These are phyloP conservation scores for Blastocystis sp. DNA, from an alignment of 352 stramenopile species.

Conservation along the genomic window DNA sequence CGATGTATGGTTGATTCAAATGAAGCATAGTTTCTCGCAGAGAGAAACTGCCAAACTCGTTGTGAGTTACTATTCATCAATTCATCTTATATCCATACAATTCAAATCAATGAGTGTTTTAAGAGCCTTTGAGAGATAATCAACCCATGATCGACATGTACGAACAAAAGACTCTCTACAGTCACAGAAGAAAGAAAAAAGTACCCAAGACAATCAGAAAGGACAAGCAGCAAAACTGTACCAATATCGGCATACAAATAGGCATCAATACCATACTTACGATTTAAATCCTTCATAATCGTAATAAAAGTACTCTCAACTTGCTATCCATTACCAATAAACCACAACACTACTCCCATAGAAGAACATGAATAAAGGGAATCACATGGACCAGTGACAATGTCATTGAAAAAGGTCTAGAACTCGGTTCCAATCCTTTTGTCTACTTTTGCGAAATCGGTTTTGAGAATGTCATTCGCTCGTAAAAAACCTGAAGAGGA, in stretches of 20 bases:
- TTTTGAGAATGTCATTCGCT: constrained; percentile 53
- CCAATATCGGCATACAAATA: constrained; percentile 51
- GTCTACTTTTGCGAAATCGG: constrained; percentile 28
- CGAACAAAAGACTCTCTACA: constrained; percentile 24
- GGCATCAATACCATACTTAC: constrained; percentile 38
- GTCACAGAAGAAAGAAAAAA: neutral
- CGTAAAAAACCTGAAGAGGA: neutral
- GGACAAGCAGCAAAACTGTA: constrained; percentile 41
- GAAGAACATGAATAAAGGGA: neutral
- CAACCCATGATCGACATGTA: constrained; percentile 7
- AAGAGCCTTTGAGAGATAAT: constrained; percentile 40
- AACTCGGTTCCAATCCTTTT: neutral
- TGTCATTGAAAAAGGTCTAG: constrained; percentile 59
- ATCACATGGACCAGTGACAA: neutral
- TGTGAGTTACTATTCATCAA: constrained; percentile 28
- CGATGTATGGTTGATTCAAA: constrained; percentile 46
- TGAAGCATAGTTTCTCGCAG: constrained; percentile 44
- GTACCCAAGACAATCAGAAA: constrained; percentile 51
- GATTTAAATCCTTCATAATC: neutral
- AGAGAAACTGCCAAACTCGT: constrained; percentile 37
- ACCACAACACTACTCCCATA: neutral
- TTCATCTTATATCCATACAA: neutral
- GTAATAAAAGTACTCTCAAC: neutral
- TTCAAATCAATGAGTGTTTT: constrained; percentile 47
- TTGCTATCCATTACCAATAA: neutral